Conservation (phyloP, 192 early-diverging fungal genomes). For the Umbelopsis sp. region DNA sequence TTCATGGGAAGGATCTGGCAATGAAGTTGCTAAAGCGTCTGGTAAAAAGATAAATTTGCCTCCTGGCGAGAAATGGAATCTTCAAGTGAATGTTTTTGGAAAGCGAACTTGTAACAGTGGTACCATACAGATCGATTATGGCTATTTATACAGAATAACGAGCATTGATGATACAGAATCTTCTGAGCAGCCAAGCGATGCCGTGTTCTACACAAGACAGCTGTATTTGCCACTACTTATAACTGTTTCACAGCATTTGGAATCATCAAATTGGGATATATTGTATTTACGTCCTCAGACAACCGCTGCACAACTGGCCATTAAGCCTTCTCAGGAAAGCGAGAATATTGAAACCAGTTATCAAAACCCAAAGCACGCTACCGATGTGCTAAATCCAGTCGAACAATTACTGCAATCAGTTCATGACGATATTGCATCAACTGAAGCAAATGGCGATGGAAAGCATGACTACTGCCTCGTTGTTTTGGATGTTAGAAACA, state of each 20-base stretch:
- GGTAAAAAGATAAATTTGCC: conserved; percentile 50
- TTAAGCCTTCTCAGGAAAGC: background rate
- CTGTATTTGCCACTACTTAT: conserved; percentile 68
- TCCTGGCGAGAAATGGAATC: conserved; percentile 49
- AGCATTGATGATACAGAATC: conserved; percentile 11
- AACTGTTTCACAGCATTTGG: conserved; percentile 67
- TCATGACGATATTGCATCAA: conserved; percentile 1
- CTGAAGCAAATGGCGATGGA: conserved; percentile 18
- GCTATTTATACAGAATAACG: conserved; percentile 48
- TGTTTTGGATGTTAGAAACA: conserved; percentile 78
- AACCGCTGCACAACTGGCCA: background rate
- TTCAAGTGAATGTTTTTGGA: conserved; percentile 73
- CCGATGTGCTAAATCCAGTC: conserved; percentile 1
- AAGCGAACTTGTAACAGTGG: conserved; percentile 71
- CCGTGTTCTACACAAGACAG: conserved; percentile 66
- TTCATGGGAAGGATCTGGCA: conserved; percentile 50
- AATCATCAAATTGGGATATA: conserved; percentile 66
- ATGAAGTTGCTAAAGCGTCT: conserved; percentile 19
- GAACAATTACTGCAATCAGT: conserved; percentile 18
- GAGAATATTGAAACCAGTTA: background rate
- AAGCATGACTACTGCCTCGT: conserved; percentile 72
- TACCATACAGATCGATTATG: conserved; percentile 74
- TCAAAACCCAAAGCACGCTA: background rate
- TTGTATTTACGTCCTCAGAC: conserved; percentile 49
- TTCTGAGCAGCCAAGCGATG: background rate